Evolutionary conservation across 805 yeast species (phyloP), one percentile per base, ranked within the genome.

Genomic region (Yamadazyma akitaensis): DNA sequence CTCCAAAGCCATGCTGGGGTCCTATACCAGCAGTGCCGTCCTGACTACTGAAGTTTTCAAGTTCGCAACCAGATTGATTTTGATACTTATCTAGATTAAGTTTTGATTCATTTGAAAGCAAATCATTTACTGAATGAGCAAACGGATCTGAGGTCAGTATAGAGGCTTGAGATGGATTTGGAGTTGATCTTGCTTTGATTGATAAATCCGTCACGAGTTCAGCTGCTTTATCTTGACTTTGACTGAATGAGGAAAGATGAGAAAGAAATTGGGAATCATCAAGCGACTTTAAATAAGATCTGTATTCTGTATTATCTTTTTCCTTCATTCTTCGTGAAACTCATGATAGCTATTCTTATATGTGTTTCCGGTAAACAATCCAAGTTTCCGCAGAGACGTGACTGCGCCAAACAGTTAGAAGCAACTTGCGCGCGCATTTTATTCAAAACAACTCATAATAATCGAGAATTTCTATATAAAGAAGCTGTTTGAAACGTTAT

Each of bases 1-100:
- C 89, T 2, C 89, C 89, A 64, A 85, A 86, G 12, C 64, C 68
- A 40, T 74, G 74, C 21, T 63, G 41, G 12, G 50, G 50, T 18
- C 47, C 51, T 2, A 43, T n/a, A 8, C 26, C 42, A 9, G 43
- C 18, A 9, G 21, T 25, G 19, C 32, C 37, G n/a, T 43, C 31
- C 31, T 43, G 33, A 26, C 37, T 36, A 19, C 24, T 16, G 10
- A 16, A 7, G 24, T 17, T 14, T 3, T 37, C 46, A 12, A 9
- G 18, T 37, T 36, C 41, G 21, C 33, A 25, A 10, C 38, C 43
- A 17, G 35, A 40, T 12, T 13, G 16, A 30, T 14, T n/a, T 18
- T 25, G 41, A 33, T 14, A 33, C 24, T 16, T 24, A 10, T 38
- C 14, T 2, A 25, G 10, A 18, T 10, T 12, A 10, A 6, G 53